These are phyloP conservation scores for Magnolia sinica DNA, from an alignment of 164 flowering plant species.

Conservation along the genomic window DNA sequence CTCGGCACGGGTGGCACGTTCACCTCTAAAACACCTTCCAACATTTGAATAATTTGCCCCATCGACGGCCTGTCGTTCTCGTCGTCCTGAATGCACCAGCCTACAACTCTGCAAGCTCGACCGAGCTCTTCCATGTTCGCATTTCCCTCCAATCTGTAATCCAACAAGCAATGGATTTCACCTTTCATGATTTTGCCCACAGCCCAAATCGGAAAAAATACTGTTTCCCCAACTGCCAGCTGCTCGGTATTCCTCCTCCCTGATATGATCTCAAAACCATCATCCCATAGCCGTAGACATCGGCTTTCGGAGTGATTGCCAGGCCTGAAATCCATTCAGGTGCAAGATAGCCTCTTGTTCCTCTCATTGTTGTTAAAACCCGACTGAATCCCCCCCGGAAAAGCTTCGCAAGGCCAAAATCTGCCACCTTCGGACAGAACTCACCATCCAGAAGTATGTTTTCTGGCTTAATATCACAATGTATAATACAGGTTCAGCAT, in stretches of 20 bases:
- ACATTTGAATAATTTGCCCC: conserved; percentile 8
- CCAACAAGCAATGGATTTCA: conserved; percentile 3
- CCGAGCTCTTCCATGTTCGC: neutral
- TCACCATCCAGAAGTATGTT: conserved; percentile 9
- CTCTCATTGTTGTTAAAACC: conserved; percentile 14
- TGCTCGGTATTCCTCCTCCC: conserved; percentile 10
- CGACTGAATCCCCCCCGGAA: conserved; percentile 10
- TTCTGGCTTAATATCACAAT: conserved; percentile 13
- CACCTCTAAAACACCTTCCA: conserved; percentile 13
- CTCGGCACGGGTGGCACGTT: conserved; percentile 4
- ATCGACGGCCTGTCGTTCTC: conserved; percentile 15
- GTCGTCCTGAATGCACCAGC: conserved; percentile 19
- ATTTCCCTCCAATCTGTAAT: conserved; percentile 7
- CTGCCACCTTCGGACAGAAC: conserved; percentile 7
- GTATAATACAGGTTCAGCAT: neutral
- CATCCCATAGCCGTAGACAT: conserved; percentile 15
- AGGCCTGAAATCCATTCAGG: conserved; percentile 14
- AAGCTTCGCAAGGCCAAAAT: conserved; percentile 16
- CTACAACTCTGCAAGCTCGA: conserved; percentile 12
- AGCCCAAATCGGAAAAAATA: conserved; percentile 2
- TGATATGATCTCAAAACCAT: conserved; percentile 11
- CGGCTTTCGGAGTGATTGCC: conserved; percentile 11
- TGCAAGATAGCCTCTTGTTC: conserved; percentile 15
- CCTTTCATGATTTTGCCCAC: neutral
- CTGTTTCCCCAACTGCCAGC: neutral